Evolutionary conservation across 208 protist species (phyloP).

Genomic region (Crithidia acanthocephali): DNA sequence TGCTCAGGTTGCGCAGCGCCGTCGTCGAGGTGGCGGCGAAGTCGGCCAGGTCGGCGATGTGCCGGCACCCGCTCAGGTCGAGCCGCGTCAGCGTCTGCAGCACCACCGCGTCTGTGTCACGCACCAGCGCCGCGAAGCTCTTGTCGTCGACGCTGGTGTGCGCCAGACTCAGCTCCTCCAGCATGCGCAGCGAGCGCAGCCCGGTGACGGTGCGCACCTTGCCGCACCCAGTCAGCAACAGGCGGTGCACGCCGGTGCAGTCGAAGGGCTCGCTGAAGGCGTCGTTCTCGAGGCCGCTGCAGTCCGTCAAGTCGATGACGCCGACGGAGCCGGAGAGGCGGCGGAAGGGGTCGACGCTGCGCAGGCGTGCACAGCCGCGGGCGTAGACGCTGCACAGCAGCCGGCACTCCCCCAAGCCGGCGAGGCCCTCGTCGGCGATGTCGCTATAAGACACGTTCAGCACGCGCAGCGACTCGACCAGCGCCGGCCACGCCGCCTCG

Average conservation of each 20-base stretch:
- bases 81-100: constrained; percentile 18
- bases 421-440: constrained; percentile 24
- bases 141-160: constrained; percentile 34
- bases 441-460: constrained; percentile 42
- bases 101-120: background rate
- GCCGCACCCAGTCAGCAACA: constrained; percentile 34
- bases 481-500: constrained; percentile 26
- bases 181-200: constrained; percentile 22
- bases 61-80: constrained; percentile 23
- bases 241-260: constrained; percentile 26
- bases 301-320: constrained; percentile 45
- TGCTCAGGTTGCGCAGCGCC: constrained; percentile 8
- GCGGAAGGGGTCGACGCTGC: constrained; percentile 36
- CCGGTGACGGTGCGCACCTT: constrained; percentile 34
- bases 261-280: constrained; percentile 33
- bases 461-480: constrained; percentile 19
- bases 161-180: constrained; percentile 42
- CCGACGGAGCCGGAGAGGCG: constrained; percentile 33
- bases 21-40: constrained; percentile 13
- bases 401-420: constrained; percentile 11
- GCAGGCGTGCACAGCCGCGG: constrained; percentile 31
- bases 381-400: constrained; percentile 36
- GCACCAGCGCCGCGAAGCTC: constrained; percentile 11
- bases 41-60: constrained; percentile 26
- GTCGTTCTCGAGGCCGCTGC: constrained; percentile 32